phyloP scores from a whole-genome alignment of 2,329 filamentous ascomycete species.

The Rhynchosporium graminicola region DNA sequence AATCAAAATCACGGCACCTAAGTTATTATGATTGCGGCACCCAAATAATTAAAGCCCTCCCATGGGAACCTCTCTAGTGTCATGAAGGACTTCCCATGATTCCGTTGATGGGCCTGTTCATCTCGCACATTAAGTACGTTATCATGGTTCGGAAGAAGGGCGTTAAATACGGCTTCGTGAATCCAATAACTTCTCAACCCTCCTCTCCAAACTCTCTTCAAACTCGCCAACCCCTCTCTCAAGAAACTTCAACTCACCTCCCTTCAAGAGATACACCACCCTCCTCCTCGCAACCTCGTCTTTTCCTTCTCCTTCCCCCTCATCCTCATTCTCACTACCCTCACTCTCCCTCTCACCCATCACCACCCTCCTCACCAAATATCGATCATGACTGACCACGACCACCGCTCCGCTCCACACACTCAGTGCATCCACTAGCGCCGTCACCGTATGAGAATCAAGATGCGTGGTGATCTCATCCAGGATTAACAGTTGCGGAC shows the following conservation, averaged over 20 bases:
- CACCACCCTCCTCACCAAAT: conserved; percentile 73
- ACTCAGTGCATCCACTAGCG: conserved; percentile 65
- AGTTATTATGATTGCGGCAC: too few species aligned
- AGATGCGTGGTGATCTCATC: conserved; percentile 96
- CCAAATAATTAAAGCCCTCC: too few species aligned
- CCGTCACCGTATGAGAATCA: conserved; percentile 78
- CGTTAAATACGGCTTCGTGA: conserved; percentile 1
- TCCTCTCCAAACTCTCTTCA: conserved; percentile 62
- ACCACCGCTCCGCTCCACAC: conserved; percentile 74
- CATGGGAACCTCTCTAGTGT: too few species aligned
- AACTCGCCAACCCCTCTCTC: conserved; percentile 65
- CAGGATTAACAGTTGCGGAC: conserved; percentile 91
- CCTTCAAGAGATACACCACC: conserved; percentile 60
- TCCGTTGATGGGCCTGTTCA: too few species aligned
- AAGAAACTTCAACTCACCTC: conserved; percentile 56
- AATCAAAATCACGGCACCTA: too few species aligned
- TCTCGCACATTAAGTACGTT: too few species aligned
- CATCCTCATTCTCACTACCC: conserved; percentile 46
- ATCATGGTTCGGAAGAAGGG: too few species aligned
- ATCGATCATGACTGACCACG: conserved; percentile 79
- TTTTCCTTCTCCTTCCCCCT: conserved; percentile 49
- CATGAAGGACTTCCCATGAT: too few species aligned
- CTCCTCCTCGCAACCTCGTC: conserved; percentile 52
- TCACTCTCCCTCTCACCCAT: conserved; percentile 56
- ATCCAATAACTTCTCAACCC: conserved; percentile 50